These are phyloP conservation scores for Groenewaldozyma auringiensis DNA, from an alignment of 1,139 yeast genomes.

Conservation along the genomic window DNA sequence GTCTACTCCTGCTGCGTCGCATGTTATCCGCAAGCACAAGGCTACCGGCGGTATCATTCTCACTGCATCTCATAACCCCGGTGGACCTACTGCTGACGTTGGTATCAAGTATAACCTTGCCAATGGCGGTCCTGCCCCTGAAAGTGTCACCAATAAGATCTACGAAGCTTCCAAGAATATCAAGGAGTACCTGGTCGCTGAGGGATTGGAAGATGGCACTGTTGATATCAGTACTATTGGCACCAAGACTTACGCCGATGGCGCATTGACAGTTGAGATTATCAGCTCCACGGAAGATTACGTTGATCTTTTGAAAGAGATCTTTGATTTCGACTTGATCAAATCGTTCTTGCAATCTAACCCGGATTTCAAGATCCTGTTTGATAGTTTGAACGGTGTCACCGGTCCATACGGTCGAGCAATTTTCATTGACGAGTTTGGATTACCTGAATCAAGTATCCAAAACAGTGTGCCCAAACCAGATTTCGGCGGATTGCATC, in stretches of 20 bases:
- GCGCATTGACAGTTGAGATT: constrained; percentile 60
- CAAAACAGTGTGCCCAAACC: constrained; percentile 76
- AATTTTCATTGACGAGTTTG: constrained; percentile 77
- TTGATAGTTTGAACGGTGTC: constrained; percentile 90
- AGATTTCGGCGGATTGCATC: constrained; percentile 96
- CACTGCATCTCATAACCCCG: constrained; percentile 98
- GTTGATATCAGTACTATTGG: constrained; percentile 62
- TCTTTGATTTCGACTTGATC: constrained; percentile 83
- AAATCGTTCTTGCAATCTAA: constrained; percentile 54
- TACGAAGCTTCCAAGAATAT: constrained; percentile 60
- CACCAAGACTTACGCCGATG: constrained; percentile 33
- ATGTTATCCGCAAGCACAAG: constrained; percentile 66
- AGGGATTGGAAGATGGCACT: constrained; percentile 39
- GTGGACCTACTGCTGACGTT: constrained; percentile 87
- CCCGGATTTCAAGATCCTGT: constrained; percentile 61
- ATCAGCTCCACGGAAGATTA: constrained; percentile 78
- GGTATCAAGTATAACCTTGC: constrained; percentile 94
- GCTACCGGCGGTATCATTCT: constrained; percentile 94
- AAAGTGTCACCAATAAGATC: constrained; percentile 80
- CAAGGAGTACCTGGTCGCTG: constrained; percentile 49
- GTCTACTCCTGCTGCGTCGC: constrained; percentile 95
- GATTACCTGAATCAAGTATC: constrained; percentile 58
- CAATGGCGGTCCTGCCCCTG: constrained; percentile 99
- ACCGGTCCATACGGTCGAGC: constrained; percentile 94
- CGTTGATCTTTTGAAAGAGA: constrained; percentile 67